phyloP scores from a whole-genome alignment of 257 asterid species.

The Rehmannia glutinosa region DNA sequence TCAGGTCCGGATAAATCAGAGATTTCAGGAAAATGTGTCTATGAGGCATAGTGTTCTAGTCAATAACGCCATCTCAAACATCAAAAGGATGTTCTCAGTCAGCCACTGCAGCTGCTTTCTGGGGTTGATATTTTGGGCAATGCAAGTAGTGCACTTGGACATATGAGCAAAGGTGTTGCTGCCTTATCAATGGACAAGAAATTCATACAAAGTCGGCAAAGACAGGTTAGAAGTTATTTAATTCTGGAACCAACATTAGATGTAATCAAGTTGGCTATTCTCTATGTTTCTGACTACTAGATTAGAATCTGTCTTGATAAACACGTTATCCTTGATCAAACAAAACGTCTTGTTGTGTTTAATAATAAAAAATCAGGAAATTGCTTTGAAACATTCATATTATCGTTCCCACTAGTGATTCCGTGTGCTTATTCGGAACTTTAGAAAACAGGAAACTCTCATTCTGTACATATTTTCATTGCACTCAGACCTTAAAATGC shows the following conservation, averaged over 20 bases:
- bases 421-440: background rate
- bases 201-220: conserved; percentile 97
- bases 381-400: background rate
- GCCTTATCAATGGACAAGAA: conserved; percentile 99
- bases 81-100: conserved; percentile 96
- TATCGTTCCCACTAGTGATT: background rate
- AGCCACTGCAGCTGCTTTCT: conserved; percentile 93
- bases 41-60: conserved; percentile 83
- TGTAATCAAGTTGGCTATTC: conserved; percentile 4
- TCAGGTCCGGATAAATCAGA: conserved; percentile 89
- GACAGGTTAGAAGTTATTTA: conserved; percentile 52
- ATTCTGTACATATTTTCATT: background rate
- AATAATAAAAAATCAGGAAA: background rate
- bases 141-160: conserved; percentile 99
- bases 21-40: conserved; percentile 79
- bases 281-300: background rate
- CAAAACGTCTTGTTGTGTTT: background rate
- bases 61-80: conserved; percentile 73
- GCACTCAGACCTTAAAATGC: background rate
- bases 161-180: conserved; percentile 99
- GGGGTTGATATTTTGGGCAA: conserved; percentile 98
- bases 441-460: background rate
- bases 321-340: background rate
- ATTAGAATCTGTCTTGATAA: background rate
- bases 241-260: background rate